Conservation (phyloP, 2,329 filamentous ascomycete genomes). For the Penicillium sp. region DNA sequence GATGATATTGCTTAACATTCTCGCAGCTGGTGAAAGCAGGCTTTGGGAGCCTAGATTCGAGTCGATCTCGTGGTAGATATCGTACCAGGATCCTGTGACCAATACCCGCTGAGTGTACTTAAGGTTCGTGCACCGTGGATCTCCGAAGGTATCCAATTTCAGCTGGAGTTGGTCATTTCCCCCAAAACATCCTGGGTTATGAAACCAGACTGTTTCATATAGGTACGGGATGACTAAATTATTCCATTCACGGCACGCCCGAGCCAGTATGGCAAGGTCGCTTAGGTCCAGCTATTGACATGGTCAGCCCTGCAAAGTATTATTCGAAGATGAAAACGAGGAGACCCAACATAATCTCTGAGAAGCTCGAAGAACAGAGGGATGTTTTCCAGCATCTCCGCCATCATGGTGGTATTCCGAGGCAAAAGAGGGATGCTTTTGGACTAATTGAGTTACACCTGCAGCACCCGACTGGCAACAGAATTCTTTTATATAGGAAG, state of each 20-base stretch:
- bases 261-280: too few species aligned
- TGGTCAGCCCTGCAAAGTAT: too few species aligned
- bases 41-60: background rate
- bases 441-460: too few species aligned
- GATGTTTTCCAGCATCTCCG: background rate
- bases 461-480: too few species aligned
- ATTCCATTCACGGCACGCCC: too few species aligned
- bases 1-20: constrained; percentile 1
- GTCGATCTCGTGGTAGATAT: constrained; percentile 1
- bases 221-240: background rate
- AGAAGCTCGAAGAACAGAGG: background rate
- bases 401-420: background rate
- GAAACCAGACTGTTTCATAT: background rate
- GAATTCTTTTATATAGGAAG: too few species aligned
- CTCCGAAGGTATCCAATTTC: constrained; percentile 1
- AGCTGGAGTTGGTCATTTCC: background rate
- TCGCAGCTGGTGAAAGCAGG: background rate
- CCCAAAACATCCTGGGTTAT: background rate
- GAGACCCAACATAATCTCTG: background rate
- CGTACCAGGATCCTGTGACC: background rate
- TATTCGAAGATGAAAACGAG: background rate
- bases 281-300: too few species aligned
- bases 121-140: constrained; percentile 1
- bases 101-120: background rate
- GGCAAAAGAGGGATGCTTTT: too few species aligned